phyloP scores from a whole-genome alignment of 805 yeast species.

The Tetrapisispora namnaoensis region DNA sequence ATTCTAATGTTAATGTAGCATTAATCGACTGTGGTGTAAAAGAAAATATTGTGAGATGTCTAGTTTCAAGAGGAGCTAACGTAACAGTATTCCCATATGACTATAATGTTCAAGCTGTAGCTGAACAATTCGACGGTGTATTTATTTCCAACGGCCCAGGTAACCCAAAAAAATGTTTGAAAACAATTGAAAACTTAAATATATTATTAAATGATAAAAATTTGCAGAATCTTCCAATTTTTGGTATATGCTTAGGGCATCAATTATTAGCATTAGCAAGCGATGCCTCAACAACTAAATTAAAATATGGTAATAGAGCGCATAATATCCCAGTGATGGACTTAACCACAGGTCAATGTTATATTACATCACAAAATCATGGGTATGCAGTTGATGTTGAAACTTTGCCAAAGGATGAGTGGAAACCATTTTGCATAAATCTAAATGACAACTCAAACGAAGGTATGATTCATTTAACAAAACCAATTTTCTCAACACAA shows the following conservation, averaged over 20 bases:
- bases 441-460: slow-evolving; percentile 94
- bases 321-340: slow-evolving; percentile 97
- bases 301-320: slow-evolving; percentile 97
- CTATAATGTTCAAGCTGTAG: slow-evolving; percentile 85
- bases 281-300: slow-evolving; percentile 85
- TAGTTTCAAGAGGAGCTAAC: slow-evolving; percentile 91
- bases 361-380: slow-evolving; percentile 97
- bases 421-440: slow-evolving; percentile 83
- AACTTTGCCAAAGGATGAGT: slow-evolving; percentile 58
- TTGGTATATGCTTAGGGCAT: slow-evolving; percentile 97
- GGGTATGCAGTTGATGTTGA: slow-evolving; percentile 91
- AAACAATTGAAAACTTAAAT: slow-evolving; percentile 66
- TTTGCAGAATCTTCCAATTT: slow-evolving; percentile 68
- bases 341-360: slow-evolving; percentile 82
- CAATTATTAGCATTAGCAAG: slow-evolving; percentile 91
- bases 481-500: slow-evolving; percentile 93
- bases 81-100: slow-evolving; percentile 95
- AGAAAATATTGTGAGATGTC: slow-evolving; percentile 90
- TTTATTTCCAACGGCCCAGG: slow-evolving; percentile 97
- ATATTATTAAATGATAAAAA: slow-evolving; percentile 50
- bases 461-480: slow-evolving; percentile 84
- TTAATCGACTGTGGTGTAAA: slow-evolving; percentile 97
- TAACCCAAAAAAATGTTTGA: slow-evolving; percentile 84
- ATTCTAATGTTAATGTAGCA: slow-evolving; percentile 53
- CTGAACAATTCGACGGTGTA: slow-evolving; percentile 87